These are phyloP conservation scores for Scutellaria minor DNA, from an alignment of 257 asterid genomes.

Conservation along the genomic window DNA sequence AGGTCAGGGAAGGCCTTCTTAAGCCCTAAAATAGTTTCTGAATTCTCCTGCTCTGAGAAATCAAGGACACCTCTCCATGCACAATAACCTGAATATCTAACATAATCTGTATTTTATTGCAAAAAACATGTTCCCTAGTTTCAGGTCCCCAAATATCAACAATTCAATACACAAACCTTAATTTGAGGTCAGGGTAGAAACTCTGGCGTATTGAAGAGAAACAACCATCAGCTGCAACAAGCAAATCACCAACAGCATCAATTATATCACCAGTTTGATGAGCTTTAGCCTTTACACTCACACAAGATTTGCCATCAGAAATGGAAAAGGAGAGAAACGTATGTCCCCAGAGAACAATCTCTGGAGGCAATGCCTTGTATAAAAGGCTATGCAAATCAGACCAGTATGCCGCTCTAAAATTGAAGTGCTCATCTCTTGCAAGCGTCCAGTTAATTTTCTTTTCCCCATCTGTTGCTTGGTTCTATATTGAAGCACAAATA, in stretches of 20 bases:
- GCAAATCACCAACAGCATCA: constrained; percentile 62
- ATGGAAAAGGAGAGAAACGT: constrained; percentile 53
- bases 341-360: constrained; percentile 73
- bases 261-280: constrained; percentile 52
- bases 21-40: constrained; percentile 60
- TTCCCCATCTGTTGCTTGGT: constrained; percentile 61
- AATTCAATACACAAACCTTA: constrained; percentile 56
- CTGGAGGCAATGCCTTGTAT: constrained; percentile 59
- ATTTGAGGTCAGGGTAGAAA: constrained; percentile 64
- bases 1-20: constrained; percentile 77
- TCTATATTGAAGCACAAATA: constrained; percentile 43
- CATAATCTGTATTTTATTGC: constrained; percentile 26
- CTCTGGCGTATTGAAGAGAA: constrained; percentile 66
- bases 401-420: constrained; percentile 84
- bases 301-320: constrained; percentile 51
- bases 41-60: constrained; percentile 55
- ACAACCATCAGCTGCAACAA: constrained; percentile 93
- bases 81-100: constrained; percentile 90
- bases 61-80: constrained; percentile 96
- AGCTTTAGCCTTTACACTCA: constrained; percentile 45
- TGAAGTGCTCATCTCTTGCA: constrained; percentile 71
- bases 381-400: constrained; percentile 74
- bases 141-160: constrained; percentile 1
- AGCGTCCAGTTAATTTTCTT: constrained; percentile 56
- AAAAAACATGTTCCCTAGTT: constrained; percentile 1